These are phyloP conservation scores for Paecilomyces niveus DNA, from an alignment of 2,329 filamentous ascomycete genomes.

Conservation along the genomic window DNA sequence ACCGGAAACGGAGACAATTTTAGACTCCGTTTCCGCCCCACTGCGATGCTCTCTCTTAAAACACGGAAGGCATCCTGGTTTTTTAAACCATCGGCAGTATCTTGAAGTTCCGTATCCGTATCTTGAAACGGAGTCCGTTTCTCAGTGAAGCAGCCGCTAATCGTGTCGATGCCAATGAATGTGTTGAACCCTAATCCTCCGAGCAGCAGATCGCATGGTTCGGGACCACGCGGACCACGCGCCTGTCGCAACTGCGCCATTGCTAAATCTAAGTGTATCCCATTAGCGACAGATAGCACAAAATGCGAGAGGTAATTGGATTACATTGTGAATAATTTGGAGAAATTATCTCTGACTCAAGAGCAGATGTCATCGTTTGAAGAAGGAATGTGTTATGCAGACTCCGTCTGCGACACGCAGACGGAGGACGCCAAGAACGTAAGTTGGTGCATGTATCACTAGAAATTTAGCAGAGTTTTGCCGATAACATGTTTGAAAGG, in stretches of 20 bases:
- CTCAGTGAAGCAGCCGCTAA: not conserved
- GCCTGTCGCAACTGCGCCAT: slow-evolving; percentile 6
- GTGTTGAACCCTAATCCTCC: not conserved
- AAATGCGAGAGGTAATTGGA: slow-evolving; percentile 5
- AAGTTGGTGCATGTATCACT: not conserved
- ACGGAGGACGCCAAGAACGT: slow-evolving; percentile 2
- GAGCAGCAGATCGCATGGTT: not conserved
- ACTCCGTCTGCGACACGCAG: not conserved
- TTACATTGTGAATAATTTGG: not conserved
- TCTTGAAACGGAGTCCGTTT: not conserved
- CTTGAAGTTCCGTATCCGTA: not conserved
- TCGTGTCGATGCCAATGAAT: not conserved
- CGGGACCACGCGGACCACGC: not conserved
- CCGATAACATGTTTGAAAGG: not conserved
- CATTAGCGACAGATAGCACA: not conserved
- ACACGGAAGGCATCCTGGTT: not conserved
- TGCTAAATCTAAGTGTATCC: slow-evolving; percentile 7
- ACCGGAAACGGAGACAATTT: not conserved
- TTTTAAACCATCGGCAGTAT: not conserved
- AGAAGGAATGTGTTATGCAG: slow-evolving; percentile 6
- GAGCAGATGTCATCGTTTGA: slow-evolving; percentile 4
- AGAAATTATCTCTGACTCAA: not conserved
- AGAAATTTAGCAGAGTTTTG: not conserved
- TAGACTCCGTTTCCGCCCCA: not conserved
- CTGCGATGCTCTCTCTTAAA: not conserved